phyloP scores from a whole-genome alignment of 169 alveolate genomes.

The Perkinsus olseni region DNA sequence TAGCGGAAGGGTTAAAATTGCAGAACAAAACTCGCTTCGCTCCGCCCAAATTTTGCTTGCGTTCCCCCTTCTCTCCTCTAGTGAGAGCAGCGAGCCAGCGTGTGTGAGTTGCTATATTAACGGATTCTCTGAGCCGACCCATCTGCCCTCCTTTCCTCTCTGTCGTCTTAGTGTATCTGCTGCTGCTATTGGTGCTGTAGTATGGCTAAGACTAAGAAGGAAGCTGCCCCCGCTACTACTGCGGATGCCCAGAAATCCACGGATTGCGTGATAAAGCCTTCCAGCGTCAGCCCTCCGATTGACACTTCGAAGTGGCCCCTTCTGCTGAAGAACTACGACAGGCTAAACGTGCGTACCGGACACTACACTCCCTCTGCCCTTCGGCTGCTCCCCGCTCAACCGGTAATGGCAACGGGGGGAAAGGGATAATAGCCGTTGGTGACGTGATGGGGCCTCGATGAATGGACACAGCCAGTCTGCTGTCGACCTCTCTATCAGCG shows the following conservation, averaged over 20 bases:
- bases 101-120: not conserved
- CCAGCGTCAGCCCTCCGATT: constrained; percentile 56
- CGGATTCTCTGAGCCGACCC: not conserved
- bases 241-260: not conserved
- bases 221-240: not conserved
- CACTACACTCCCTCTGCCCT: constrained; percentile 99
- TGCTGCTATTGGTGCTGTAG: not conserved
- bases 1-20: not conserved
- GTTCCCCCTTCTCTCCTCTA: not conserved
- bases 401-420: constrained; percentile 42
- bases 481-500: not conserved
- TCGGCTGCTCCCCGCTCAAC: constrained; percentile 95
- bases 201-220: constrained; percentile 2
- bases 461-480: not conserved
- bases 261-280: constrained; percentile 21
- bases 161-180: not conserved
- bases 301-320: constrained; percentile 94
- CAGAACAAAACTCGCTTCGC: not conserved
- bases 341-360: constrained; percentile 89
- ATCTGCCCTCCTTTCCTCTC: not conserved
- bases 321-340: constrained; percentile 81
- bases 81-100: not conserved
- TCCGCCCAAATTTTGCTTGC: not conserved
- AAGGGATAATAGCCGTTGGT: too few relatives aligned
- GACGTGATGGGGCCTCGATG: not conserved